A percentile compares a stretch with the other conserved stretches of the same genome.
These are phyloP conservation scores for Annulohypoxylon bovei DNA, from an alignment of 495 filamentous ascomycete genomes.

Conservation along the genomic window DNA sequence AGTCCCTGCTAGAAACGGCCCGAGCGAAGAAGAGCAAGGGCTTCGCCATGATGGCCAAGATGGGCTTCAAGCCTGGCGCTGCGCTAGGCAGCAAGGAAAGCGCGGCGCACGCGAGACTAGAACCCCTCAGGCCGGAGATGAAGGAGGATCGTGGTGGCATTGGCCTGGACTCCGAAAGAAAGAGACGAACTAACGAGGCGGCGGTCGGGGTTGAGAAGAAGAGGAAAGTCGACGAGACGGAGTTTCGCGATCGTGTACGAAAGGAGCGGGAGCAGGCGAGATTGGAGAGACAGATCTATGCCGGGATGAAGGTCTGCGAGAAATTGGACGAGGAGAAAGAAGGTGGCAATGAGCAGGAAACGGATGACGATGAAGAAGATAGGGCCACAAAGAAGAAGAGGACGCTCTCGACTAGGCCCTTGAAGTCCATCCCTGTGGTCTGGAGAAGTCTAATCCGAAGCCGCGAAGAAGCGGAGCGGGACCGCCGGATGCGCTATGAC, in stretches of 20 bases:
- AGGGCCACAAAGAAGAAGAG: constrained; percentile 53
- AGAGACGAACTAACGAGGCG: constrained; percentile 79
- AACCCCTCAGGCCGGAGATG: constrained; percentile 74
- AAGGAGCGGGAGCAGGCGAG: constrained; percentile 77
- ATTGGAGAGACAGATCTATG: constrained; percentile 71
- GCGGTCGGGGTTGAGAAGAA: constrained; percentile 64
- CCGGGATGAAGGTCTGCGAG: constrained; percentile 86
- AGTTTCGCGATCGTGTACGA: constrained; percentile 78
- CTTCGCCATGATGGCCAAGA: constrained; percentile 93
- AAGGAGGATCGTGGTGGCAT: constrained; percentile 90
- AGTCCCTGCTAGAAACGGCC: constrained; percentile 66
- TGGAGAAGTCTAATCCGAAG: constrained; percentile 78
- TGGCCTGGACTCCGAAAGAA: constrained; percentile 82
- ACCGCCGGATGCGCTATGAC: constrained; percentile 72
- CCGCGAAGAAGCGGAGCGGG: constrained; percentile 75
- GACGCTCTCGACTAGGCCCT: constrained; percentile 53
- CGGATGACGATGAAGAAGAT: constrained; percentile 16
- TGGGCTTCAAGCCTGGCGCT: constrained; percentile 83
- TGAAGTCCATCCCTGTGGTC: constrained; percentile 76
- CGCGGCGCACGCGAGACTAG: constrained; percentile 31
- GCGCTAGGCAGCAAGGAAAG: constrained; percentile 67
- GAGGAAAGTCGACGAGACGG: constrained; percentile 73
- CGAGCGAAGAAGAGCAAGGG: constrained; percentile 73
- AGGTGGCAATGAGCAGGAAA: constrained; percentile 36
- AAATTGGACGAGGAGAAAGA: constrained; percentile 64